Evolutionary conservation across 371 early-diverging fungal genomes (phyloP).

Genomic region (Syncephalis plumigaleata): DNA sequence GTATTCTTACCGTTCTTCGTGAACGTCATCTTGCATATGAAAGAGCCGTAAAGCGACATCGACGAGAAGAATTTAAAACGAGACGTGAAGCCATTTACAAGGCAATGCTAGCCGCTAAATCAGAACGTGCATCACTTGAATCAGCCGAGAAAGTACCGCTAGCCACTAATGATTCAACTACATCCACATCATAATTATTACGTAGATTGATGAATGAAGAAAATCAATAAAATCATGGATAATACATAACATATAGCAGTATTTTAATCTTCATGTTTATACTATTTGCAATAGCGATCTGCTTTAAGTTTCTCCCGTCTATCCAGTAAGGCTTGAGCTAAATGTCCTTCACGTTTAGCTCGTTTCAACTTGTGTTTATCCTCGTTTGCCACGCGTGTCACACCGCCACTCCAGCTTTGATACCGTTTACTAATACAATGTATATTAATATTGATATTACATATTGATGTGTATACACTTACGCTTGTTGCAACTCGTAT

Average conservation of each 20-base stretch:
- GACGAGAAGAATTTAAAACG: too few relatives aligned
- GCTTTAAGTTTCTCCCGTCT: constrained; percentile 64
- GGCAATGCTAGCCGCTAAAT: too few relatives aligned
- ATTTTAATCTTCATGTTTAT: too few relatives aligned
- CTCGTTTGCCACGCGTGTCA: constrained; percentile 21
- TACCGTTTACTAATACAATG: constrained; percentile 27
- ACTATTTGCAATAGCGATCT: constrained; percentile 71
- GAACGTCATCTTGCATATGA: constrained; percentile 67
- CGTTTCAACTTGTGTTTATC: constrained; percentile 28
- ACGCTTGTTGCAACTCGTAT: too few relatives aligned
- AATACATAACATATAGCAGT: too few relatives aligned
- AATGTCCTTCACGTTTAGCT: constrained; percentile 51
- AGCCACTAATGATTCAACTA: too few relatives aligned
- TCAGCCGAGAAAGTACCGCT: too few relatives aligned
- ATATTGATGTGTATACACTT: not conserved
- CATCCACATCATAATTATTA: too few relatives aligned
- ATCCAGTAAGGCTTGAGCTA: constrained; percentile 62
- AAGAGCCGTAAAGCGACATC: constrained; percentile 18
- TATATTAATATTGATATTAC: not conserved
- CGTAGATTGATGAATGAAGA: too few relatives aligned
- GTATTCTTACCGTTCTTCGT: constrained; percentile 79
- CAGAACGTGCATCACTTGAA: too few relatives aligned
- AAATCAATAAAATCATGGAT: too few relatives aligned
- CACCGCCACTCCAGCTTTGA: constrained; percentile 46
- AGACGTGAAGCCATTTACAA: too few relatives aligned